Evolutionary conservation across 768 basidiomycete species (phyloP), one percentile per base, ranked within the genome.

Genomic region (Agaricus sinodeliciosus): DNA sequence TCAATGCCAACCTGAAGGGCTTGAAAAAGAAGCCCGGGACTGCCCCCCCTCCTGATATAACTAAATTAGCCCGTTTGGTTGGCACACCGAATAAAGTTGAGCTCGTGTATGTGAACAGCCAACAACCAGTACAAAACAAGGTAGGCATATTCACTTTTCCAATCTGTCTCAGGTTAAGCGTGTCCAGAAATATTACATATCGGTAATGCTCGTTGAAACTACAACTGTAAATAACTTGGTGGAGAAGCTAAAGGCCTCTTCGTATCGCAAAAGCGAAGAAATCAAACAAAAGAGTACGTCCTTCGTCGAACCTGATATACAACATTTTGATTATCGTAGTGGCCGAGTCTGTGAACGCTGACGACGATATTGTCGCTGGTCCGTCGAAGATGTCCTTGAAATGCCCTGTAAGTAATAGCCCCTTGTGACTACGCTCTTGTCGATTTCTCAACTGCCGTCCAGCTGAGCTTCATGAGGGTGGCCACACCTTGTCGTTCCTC

Each of bases 11-110:
- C 65, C 67, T 93, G 57, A 92, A 92, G 66, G 94, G 94, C 4
- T 70, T 95, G 64, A 96, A 96, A 77, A 96, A 96, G 75, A 94
- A 90, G 60, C 87, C 91, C 26, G 93, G 93, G 3, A 94, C 90
- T 40, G 90, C 92, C 1, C 91, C 93, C n/a, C 93, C 93, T 5
- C 85, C 91, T 1, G 86, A 93, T 64, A 59, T 80, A 31, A 69
- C 70, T 36, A 71, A 73, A 58, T 71, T 72, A 55, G 65, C 73
- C 6, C 69, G 74, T 49, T 57, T 69, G 11, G 70, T 61, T 44
- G 69, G 67, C 8, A 63, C 71, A 41, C 68, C 71, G 34, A 93
- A 91, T 64, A 79, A 82, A 36, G 71, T 94, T 13, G 91, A 94
- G 59, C 89, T 94, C 80, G 81, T 92, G 3, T 94, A 93, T 65